Evolutionary conservation across 768 basidiomycete species (phyloP).

Genomic region (Pisolithus microcarpus): DNA sequence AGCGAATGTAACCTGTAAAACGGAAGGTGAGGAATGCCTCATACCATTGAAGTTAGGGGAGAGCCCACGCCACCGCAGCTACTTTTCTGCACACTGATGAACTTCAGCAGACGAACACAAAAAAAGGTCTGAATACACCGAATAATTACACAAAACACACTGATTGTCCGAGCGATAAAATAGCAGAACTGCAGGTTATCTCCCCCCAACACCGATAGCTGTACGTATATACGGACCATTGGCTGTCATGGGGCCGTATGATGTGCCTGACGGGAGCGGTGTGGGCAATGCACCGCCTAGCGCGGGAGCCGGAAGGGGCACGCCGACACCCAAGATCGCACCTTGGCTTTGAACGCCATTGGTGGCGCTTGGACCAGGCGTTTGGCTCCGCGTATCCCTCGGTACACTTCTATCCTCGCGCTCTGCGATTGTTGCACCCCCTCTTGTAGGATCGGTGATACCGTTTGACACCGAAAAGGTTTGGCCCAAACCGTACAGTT

Average conservation of each 20-base stretch:
- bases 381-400: slow-evolving; percentile 49
- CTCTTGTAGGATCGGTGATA: slow-evolving; percentile 54
- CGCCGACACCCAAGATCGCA: slow-evolving; percentile 42
- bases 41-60: too few relatives aligned
- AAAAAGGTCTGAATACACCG: slow-evolving; percentile 19
- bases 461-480: slow-evolving; percentile 67
- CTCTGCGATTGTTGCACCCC: slow-evolving; percentile 77
- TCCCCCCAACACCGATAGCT: slow-evolving; percentile 46
- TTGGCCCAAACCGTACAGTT: slow-evolving; percentile 77
- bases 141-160: slow-evolving; percentile 29
- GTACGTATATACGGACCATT: slow-evolving; percentile 64
- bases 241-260: slow-evolving; percentile 52
- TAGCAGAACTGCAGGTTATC: slow-evolving; percentile 30
- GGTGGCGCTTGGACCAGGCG: slow-evolving; percentile 40
- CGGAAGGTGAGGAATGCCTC: too few relatives aligned
- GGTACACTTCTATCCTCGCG: slow-evolving; percentile 56
- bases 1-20: too few relatives aligned
- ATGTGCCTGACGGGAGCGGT: slow-evolving; percentile 38
- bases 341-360: slow-evolving; percentile 33
- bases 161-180: slow-evolving; percentile 17
- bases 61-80: too few relatives aligned
- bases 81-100: not conserved
- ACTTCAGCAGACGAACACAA: not conserved
- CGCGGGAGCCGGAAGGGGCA: slow-evolving; percentile 33
- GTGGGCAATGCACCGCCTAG: slow-evolving; percentile 37